Evolutionary conservation across 352 stramenopile species (phyloP), one percentile per base, ranked within the genome.

Genomic region (Phytophthora sp.): DNA sequence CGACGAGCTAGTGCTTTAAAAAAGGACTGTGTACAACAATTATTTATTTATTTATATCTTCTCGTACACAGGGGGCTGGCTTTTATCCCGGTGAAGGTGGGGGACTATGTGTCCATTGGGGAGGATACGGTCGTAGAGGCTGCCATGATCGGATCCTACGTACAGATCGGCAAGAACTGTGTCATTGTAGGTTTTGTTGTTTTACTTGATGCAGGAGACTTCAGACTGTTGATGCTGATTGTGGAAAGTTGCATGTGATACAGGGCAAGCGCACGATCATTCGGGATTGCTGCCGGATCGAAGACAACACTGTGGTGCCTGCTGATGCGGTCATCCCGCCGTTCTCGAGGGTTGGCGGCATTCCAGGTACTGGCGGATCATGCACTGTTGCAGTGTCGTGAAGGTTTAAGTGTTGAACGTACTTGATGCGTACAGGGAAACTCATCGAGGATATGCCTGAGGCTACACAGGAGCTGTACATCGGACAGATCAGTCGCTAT

Each of bases 11-110:
- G 30, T 57, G 16, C 35, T 7, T n/a, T 55, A 47, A 29, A 4
- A 16, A 12, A 8, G 27, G 16, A 33, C 27, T 57, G 11, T n/a
- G n/a, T n/a, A n/a, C n/a, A n/a, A n/a, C n/a, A n/a, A 23, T 57
- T 23, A 23, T 67, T 51, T 38, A 16, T 12, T 39, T 33, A 15
- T 46, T 30, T 54, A 24, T 53, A 36, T 44, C 23, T 53, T 35
- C 26, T 49, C 49, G 55, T 39, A 39, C 36, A 6, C 36, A 93
- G 86, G 8, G 82, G 85, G 1, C 38, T 96, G 36, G 80, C 82
- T 31, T 96, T 94, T 64, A 94, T 96, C 42, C 85, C 86, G 12
- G 85, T 94, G 52, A 93, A 90, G 63, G 69, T 96, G 27, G 86
- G 88, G 7, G 82, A 96, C 70, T 77, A 91, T 57, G 84, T 93